These are phyloP conservation scores for Sporothrix pseudoabietina DNA, from an alignment of 2,329 filamentous ascomycete genomes.

Conservation along the genomic window DNA sequence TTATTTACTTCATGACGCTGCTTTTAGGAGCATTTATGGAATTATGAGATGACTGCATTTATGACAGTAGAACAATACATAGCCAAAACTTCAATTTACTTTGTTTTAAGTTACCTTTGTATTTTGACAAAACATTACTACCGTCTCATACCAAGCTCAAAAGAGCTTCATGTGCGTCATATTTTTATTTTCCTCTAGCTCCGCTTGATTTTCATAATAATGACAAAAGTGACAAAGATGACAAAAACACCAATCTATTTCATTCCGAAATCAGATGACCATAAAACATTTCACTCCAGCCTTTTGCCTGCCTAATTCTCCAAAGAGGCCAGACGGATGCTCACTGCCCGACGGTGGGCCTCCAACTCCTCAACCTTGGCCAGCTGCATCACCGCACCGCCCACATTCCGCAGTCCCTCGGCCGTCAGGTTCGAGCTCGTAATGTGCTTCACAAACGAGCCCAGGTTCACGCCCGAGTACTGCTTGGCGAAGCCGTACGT, in stretches of 20 bases:
- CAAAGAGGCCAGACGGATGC: constrained; percentile 66
- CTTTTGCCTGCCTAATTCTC: neutral
- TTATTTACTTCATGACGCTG: neutral
- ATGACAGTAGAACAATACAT: neutral
- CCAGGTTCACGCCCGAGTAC: constrained; percentile 95
- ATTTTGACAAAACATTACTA: neutral
- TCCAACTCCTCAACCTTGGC: constrained; percentile 94
- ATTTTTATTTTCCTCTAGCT: constrained; percentile 7
- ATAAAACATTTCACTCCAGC: neutral
- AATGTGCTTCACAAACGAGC: constrained; percentile 96
- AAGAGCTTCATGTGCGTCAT: neutral
- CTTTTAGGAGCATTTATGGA: neutral
- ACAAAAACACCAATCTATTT: constrained; percentile 2
- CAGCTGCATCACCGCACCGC: constrained; percentile 88
- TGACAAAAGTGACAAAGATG: neutral
- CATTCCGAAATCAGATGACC: neutral
- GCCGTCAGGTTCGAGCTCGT: constrained; percentile 88
- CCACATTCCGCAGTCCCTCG: constrained; percentile 82
- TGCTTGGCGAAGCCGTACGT: constrained; percentile 98
- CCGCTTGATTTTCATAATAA: neutral
- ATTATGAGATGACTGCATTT: neutral
- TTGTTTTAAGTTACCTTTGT: neutral
- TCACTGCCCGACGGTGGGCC: constrained; percentile 85
- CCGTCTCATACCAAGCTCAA: neutral
- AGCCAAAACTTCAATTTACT: neutral